Evolutionary conservation across 169 alveolate genomes (phyloP), one percentile per base, ranked within the genome.

Genomic region (Plasmodium ovale): DNA sequence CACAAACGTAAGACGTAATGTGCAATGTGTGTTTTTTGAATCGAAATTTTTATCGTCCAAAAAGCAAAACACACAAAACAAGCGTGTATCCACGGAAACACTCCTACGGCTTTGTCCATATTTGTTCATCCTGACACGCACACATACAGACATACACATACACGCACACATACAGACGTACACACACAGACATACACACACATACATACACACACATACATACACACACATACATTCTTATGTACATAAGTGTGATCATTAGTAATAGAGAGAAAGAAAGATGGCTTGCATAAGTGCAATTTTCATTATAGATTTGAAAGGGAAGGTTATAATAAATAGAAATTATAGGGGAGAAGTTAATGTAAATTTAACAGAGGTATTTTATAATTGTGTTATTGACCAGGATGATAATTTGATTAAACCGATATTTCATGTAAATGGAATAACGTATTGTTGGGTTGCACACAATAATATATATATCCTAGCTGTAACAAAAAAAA

Each of bases 361-460:
- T 65, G 56, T 87, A 33, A 91, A 94, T 53, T 92, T 95, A n/a
- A 58, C 92, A 72, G 98, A 94, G 73, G 94, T 94, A 31, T 97
- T 97, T 91, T 96, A 96, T 82, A 96, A 96, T 74, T 92, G 97
- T 79, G 98, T 97, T 33, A 94, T 98, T 59, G 99, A 98, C 59
- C 98, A 97, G 88, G 99, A 98, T 27, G 99, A 97, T 77, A 94
- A 97, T 39, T 87, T 95, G 0, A 94, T 97, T 56, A 96, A 95
- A 85, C 99, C 99, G 14, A 97, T 98, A 31, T 98, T 98, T 91
- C 96, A 94, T 65, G 97, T 95, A 60, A 98, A 98, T 49, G 99
- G 99, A 49, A 93, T 97, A 84, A 98, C 98, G 25, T 98, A 95
- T 92, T 96, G 97, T 93, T 99, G 99, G 99, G 96, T 98, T n/a